Evolutionary conservation across 1,284 basidiomycete genomes (phyloP), one percentile per base, ranked within the genome.

Genomic region (Boletus sp.): DNA sequence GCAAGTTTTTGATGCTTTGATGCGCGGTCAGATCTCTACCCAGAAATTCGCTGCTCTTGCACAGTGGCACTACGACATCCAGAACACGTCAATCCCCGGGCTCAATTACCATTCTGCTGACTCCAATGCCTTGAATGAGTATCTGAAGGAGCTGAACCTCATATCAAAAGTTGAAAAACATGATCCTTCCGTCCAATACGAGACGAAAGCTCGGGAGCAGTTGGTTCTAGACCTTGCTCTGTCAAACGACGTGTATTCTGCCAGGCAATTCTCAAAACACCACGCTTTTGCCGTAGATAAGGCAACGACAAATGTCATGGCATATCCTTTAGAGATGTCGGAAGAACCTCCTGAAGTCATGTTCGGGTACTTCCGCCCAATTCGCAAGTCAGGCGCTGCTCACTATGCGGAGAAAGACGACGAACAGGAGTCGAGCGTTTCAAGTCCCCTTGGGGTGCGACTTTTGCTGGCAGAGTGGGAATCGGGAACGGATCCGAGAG

Each of bases 401-500:
- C 60, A 70, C 52, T 67, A 70, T 40, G 39, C 32, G n/a, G 35
- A 51, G 4, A 49, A 44, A 57, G 55, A 52, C 1, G 29, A 20
- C 3, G 56, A 59, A 19, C 61, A 66, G 26, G 50, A 58, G 2
- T 33, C 38, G 30, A 20, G 34, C n/a, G 27, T 57, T 45, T 52
- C 56, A 26, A 62, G 62, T 41, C 75, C 80, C 0, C 66, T 74
- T 4, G 81, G 82, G 3, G 78, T 83, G 7, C 74, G 81, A 27
- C 69, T 82, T 12, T 69, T 89, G 30, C 65, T 89, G 44, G 74
- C 76, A 47, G 82, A 84, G 42, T 89, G 87, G 86, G 71, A 77
- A 42, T 50, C 78, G 20, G 80, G 81, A 12, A 57, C 68, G 4
- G 70, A 81, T 61, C 76, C 78, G 1, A 64, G 70, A 4, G 58